Evolutionary conservation across 805 yeast genomes (phyloP).

Genomic region (Cyberlindnera mississippiensis): DNA sequence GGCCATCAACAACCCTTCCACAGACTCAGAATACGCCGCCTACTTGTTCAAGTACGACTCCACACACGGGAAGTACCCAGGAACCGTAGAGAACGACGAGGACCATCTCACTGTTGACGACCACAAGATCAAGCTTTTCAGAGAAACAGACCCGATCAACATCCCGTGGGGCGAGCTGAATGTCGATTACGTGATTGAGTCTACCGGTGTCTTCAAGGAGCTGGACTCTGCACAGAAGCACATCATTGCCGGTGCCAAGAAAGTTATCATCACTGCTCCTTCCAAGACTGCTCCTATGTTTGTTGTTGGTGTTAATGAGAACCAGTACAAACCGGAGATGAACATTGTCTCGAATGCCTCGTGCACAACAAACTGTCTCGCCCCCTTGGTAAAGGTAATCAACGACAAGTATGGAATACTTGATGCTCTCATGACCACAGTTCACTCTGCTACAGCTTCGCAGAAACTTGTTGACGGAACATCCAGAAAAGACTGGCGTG

Average conservation of each 20-base stretch:
- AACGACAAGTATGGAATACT: conserved; percentile 64
- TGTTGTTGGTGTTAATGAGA: conserved; percentile 67
- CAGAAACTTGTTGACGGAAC: conserved; percentile 76
- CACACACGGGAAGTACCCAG: conserved; percentile 61
- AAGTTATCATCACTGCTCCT: conserved; percentile 70
- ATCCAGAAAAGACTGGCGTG: conserved; percentile 78
- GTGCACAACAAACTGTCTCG: conserved; percentile 72
- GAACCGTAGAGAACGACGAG: conserved; percentile 54
- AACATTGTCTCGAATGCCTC: conserved; percentile 67
- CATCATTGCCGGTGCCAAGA: conserved; percentile 70
- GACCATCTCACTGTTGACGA: conserved; percentile 52
- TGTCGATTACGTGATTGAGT: conserved; percentile 63
- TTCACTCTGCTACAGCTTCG: conserved; percentile 68
- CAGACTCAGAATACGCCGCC: conserved; percentile 64
- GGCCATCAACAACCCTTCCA: conserved; percentile 68
- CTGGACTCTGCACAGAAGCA: conserved; percentile 64
- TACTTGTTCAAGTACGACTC: conserved; percentile 76
- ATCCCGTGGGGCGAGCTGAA: conserved; percentile 65
- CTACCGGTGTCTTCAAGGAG: conserved; percentile 70
- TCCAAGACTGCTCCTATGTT: conserved; percentile 71
- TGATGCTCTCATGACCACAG: conserved; percentile 75
- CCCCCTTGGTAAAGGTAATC: conserved; percentile 68
- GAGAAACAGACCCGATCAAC: conserved; percentile 63
- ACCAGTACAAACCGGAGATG: conserved; percentile 52
- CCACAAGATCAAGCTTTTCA: conserved; percentile 44